Percentiles rank a stretch among this genome's conserved stretches.
These are phyloP conservation scores for Auriculariales sp. DNA, from an alignment of 768 basidiomycete species.

Conservation along the genomic window DNA sequence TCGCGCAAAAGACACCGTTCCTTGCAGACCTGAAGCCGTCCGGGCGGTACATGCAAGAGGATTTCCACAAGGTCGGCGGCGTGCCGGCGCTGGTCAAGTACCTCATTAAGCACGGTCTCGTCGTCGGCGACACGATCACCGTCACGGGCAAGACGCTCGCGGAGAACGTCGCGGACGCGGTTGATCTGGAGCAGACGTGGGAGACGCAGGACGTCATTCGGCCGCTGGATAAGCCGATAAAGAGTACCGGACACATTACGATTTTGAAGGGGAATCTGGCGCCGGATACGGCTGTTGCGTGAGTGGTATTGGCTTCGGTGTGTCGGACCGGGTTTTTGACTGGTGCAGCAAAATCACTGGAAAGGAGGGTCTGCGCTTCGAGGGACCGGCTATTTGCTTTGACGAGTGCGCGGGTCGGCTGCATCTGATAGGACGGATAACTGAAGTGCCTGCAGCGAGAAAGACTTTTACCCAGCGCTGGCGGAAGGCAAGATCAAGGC, in stretches of 20 bases:
- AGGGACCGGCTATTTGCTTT: conserved; percentile 66
- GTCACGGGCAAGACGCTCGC: conserved; percentile 86
- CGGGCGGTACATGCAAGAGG: conserved; percentile 82
- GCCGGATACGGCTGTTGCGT: conserved; percentile 71
- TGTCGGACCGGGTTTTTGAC: neutral
- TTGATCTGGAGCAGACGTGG: conserved; percentile 49
- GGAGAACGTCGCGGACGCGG: conserved; percentile 69
- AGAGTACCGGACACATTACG: conserved; percentile 71
- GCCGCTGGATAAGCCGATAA: conserved; percentile 65
- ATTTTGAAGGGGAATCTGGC: conserved; percentile 83
- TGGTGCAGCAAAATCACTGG: conserved; percentile 58
- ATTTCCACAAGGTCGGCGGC: conserved; percentile 74
- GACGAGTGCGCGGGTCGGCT: conserved; percentile 37
- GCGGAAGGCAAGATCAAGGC: conserved; percentile 59
- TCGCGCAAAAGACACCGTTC: conserved; percentile 69
- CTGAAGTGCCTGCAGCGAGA: conserved; percentile 26
- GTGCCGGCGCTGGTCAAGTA: conserved; percentile 78
- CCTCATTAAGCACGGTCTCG: conserved; percentile 58
- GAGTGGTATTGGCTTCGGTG: neutral
- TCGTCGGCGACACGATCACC: conserved; percentile 73
- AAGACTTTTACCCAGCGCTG: conserved; percentile 60
- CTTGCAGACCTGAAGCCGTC: conserved; percentile 80
- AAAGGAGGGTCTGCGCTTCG: conserved; percentile 76
- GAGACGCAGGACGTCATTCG: conserved; percentile 64
- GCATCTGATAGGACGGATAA: neutral